Evolutionary conservation across 768 basidiomycete genomes (phyloP), one percentile per base, ranked within the genome.

Genomic region (Rhizopogon roseolus): DNA sequence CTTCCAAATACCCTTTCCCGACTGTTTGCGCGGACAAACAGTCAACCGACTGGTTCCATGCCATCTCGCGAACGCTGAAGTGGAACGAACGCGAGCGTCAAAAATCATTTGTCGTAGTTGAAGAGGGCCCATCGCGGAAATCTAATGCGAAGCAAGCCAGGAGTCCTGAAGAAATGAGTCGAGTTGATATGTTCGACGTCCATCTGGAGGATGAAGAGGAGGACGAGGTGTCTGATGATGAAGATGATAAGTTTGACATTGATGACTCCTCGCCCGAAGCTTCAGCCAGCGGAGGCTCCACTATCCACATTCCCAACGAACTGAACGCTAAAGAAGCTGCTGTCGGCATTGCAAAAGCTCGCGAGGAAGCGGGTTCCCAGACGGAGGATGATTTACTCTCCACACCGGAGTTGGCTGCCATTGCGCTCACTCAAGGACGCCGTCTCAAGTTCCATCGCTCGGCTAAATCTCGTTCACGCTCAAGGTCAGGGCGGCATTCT

Each of bases 41-140:
- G 66, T 97, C 94, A 17, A 92, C 91, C 2, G 97, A 99, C 65
- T 99, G 97, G 97, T 98, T 99, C 84, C 86, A 93, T 57, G 82
- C 96, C 4, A 98, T 99, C 58, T 92, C 93, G 36, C 82, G 97
- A 22, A 99, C 96, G 8, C 77, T 99, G 46, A 96, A 98, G 68
- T 98, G 97, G 97, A 99, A 99, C 73, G 96, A 99, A 70, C 85
- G 96, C 22, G 93, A 98, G 71, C 84, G 97, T 43, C 97, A 99
- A 66, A 99, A 98, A 67, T 97, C 94, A 6, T 98, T 98, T 60
- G 97, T 98, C 41, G 91, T 99, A 17, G 93, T 99, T 22, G 97
- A 98, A 67, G 95, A 97, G 64, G 85, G 81, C 32, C 83, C 86
- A 1, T 63, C 72, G 14, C 80, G 80, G 59, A 72, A 67, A 55